Evolutionary conservation across 164 flowering plant genomes (phyloP), one percentile per base, ranked within the genome.

Genomic region (Litsea cubeba): DNA sequence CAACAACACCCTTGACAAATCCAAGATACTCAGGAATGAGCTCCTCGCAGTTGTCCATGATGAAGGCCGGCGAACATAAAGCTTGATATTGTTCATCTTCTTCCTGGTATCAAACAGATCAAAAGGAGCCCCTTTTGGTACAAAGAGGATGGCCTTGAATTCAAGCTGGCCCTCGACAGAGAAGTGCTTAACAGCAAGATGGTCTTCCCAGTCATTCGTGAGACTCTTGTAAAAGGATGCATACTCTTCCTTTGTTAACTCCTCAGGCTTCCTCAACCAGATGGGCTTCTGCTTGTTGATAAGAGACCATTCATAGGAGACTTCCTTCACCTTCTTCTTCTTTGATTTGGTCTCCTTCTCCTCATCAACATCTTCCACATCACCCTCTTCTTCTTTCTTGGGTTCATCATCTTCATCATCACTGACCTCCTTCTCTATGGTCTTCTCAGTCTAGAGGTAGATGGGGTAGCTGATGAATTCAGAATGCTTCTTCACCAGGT

Each of bases 81-180:
- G 87, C 80, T 86, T 86, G 76, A 88, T 87, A 81, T 87, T 88
- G 89, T 85, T 88, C 75, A 78, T 51, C 83, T 87, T 87, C 82
- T 88, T 88, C 79, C 81, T 78, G 0, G 89, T 84, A 73, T 88
- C 89, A 62, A 88, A 88, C 6, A 87, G 88, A 62, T 88, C 91
- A 32, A 88, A 88, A 0, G 91, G 91, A 2, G 91, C 91, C 70
- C 91, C 71, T 77, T 78, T 86, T 0, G 89, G 88, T 3, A 88
- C 89, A 68, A 86, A 86, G 62, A 86, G 87, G 30, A 86, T 73
- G 22, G 89, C 88, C 77, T 81, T 87, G 74, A 87, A 87, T 70
- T 87, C 88, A 25, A 87, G 86, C 82, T 87, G 90, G 7, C 90
- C 91, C 71, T 87, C 92, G 3, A 88, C 89, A n/a, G 90, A 84